Percentiles rank a stretch among this genome's conserved stretches.
These are phyloP conservation scores for Colletotrichum sp. DNA, from an alignment of 2,329 filamentous ascomycete genomes.

Conservation along the genomic window DNA sequence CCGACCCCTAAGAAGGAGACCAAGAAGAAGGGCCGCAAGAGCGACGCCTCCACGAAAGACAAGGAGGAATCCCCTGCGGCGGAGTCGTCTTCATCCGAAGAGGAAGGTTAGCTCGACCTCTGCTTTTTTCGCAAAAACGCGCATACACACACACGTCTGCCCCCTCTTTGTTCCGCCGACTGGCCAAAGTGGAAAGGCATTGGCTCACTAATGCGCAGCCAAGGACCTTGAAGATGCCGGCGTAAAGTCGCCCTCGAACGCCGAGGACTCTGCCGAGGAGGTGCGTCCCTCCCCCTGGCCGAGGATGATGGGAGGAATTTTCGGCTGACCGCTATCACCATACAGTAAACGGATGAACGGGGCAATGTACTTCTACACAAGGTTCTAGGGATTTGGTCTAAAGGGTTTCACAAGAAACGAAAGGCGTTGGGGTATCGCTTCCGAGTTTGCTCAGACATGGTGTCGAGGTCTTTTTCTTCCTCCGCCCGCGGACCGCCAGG, in stretches of 20 bases:
- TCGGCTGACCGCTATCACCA: constrained; percentile 12
- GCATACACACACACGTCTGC: not conserved
- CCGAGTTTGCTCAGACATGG: not conserved
- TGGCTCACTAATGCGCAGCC: constrained; percentile 3
- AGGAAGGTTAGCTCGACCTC: constrained; percentile 9
- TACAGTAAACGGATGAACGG: constrained; percentile 3
- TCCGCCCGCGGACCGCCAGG: not conserved
- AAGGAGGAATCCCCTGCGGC: not conserved
- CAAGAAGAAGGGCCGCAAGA: constrained; percentile 24
- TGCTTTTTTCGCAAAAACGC: not conserved
- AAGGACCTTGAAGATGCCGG: not conserved
- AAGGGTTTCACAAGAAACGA: not conserved
- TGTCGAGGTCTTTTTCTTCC: not conserved
- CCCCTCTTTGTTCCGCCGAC: not conserved
- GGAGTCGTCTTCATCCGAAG: constrained; percentile 4
- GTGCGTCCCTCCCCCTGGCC: constrained; percentile 9
- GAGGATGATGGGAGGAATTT: constrained; percentile 2
- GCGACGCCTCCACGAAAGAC: not conserved
- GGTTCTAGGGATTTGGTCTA: not conserved
- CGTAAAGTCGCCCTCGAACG: not conserved
- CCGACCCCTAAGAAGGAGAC: constrained; percentile 31
- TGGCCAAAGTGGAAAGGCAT: not conserved
- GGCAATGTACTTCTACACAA: not conserved
- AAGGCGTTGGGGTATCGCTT: not conserved
- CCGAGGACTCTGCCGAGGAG: constrained; percentile 10